Conservation (phyloP, 164 flowering plant genomes). For the Malania oleifera region DNA sequence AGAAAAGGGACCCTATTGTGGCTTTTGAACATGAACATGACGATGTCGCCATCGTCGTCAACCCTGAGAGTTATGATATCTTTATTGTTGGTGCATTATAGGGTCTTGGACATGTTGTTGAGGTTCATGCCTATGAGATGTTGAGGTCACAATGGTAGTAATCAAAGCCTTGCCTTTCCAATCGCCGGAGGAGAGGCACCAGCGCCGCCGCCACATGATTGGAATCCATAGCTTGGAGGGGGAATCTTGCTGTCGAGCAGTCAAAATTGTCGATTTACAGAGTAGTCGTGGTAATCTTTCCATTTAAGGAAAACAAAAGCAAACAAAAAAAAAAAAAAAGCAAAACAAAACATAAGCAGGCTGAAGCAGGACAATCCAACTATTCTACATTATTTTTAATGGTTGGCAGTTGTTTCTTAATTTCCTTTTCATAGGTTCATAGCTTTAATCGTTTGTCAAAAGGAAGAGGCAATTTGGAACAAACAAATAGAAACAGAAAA, state of each 20-base stretch:
- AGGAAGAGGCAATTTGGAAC: no score
- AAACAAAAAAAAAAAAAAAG: no score
- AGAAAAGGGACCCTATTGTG: conserved; percentile 25
- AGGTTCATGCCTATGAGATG: conserved; percentile 50
- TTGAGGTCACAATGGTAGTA: conserved; percentile 49
- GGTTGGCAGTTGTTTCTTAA: no score
- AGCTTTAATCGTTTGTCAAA: no score
- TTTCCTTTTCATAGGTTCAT: no score
- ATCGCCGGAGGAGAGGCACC: conserved; percentile 44
- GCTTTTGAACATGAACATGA: conserved; percentile 51
- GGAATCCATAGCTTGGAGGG: conserved; percentile 57
- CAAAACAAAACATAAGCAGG: no score
- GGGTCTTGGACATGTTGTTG: conserved; percentile 46
- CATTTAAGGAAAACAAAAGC: no score
- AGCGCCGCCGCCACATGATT: conserved; percentile 57
- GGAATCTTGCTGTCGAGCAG: conserved; percentile 50
- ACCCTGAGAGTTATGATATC: conserved; percentile 51
- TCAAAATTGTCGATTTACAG: conserved; percentile 59
- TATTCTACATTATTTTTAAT: no score
- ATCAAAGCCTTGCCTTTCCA: conserved; percentile 55
- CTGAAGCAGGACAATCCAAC: no score
- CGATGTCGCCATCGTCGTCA: conserved; percentile 41
- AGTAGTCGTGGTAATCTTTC: no score
- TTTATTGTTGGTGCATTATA: conserved; percentile 41
- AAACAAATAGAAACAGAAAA: no score